phyloP scores from a whole-genome alignment of 805 yeast genomes.

The Candida xiaguanensis region DNA sequence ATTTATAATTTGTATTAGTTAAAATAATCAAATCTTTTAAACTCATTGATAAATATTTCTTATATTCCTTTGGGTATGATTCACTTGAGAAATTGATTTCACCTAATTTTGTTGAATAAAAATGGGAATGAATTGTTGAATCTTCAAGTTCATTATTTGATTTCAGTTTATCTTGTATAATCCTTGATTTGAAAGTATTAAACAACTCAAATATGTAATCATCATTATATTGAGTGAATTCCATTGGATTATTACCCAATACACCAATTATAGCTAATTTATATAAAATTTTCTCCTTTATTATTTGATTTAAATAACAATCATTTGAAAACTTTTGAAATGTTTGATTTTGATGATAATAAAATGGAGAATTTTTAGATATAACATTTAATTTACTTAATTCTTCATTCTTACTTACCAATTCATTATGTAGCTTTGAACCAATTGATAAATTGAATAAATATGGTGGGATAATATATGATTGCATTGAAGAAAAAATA shows the following conservation, averaged over 20 bases:
- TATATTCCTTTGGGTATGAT: conserved; percentile 17
- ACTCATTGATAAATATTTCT: conserved; percentile 17
- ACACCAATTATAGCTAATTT: conserved; percentile 34
- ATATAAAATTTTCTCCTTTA: conserved; percentile 29
- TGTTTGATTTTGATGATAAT: conserved; percentile 12
- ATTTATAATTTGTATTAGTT: conserved; percentile 19
- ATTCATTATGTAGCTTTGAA: conserved; percentile 23
- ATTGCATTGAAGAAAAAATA: neutral
- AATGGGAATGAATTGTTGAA: conserved; percentile 5
- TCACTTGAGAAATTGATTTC: conserved; percentile 14
- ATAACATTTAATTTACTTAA: conserved; percentile 26
- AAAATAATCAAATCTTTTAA: conserved; percentile 22
- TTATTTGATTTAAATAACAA: conserved; percentile 25
- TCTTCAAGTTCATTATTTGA: conserved; percentile 2
- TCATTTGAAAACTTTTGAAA: conserved; percentile 22
- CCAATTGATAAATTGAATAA: conserved; percentile 37
- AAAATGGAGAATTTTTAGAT: conserved; percentile 22
- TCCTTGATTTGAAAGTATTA: conserved; percentile 27
- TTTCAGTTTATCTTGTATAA: conserved; percentile 14
- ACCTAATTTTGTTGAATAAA: conserved; percentile 12
- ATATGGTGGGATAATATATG: conserved; percentile 41
- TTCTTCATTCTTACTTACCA: conserved; percentile 19
- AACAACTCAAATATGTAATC: conserved; percentile 29
- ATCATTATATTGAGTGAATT: conserved; percentile 18
- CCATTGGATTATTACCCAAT: conserved; percentile 31